Conservation (phyloP, 257 asterid genomes). For the Solanum dulcamara region DNA sequence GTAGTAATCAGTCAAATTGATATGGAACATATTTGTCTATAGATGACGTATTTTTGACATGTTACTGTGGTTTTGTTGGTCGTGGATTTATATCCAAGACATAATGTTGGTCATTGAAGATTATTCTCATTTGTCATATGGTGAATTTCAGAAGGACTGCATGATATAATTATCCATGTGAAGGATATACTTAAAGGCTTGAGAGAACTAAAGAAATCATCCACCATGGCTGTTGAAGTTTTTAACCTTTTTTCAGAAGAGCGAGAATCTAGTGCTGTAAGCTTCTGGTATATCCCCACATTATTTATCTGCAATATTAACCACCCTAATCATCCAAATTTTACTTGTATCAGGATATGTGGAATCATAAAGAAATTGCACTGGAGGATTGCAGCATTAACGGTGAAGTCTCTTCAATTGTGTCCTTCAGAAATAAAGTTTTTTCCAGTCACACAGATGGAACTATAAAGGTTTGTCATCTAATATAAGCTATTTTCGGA, state of each 20-base stretch:
- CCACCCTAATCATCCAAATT: neutral
- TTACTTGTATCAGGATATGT: slow-evolving; percentile 45
- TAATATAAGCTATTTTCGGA: neutral
- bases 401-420: slow-evolving; percentile 60
- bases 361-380: slow-evolving; percentile 53
- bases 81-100: neutral
- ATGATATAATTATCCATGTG: slow-evolving; percentile 40
- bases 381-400: slow-evolving; percentile 52
- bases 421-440: slow-evolving; percentile 39
- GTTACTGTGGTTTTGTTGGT: neutral
- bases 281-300: slow-evolving; percentile 5
- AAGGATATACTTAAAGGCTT: slow-evolving; percentile 66
- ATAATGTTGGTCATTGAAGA: neutral
- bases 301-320: neutral
- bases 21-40: neutral
- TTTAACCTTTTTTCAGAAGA: slow-evolving; percentile 55
- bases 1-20: neutral
- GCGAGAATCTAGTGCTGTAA: slow-evolving; percentile 60
- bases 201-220: slow-evolving; percentile 67
- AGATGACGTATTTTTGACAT: neutral
- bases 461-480: slow-evolving; percentile 45
- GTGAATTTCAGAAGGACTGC: slow-evolving; percentile 52
- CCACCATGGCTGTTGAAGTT: slow-evolving; percentile 60
- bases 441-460: slow-evolving; percentile 88
- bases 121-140: neutral